Conservation (phyloP, 1,284 basidiomycete species). For the Fomitopsis betulina region DNA sequence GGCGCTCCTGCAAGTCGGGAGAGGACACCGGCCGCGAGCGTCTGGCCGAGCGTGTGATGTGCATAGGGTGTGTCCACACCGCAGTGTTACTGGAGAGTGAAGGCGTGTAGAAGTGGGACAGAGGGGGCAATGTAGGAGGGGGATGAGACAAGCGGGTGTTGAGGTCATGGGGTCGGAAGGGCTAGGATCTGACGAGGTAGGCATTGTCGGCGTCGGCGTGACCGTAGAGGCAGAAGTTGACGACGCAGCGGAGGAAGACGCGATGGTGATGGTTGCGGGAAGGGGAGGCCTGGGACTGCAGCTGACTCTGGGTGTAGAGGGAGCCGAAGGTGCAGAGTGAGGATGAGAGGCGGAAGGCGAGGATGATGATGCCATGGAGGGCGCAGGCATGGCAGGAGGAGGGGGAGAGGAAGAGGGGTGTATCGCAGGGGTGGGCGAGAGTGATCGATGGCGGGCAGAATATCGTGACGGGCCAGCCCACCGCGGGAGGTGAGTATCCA, state of each 20-base stretch:
- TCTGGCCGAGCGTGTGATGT: constrained; percentile 24
- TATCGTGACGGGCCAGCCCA: background rate
- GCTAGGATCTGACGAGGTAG: background rate
- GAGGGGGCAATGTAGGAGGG: constrained; percentile 27
- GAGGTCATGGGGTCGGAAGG: constrained; percentile 2
- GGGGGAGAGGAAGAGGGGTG: background rate
- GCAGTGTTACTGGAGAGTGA: constrained; percentile 27
- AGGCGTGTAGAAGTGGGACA: constrained; percentile 21
- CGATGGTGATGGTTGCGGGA: background rate
- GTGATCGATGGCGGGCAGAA: constrained; percentile 3
- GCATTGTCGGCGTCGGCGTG: background rate
- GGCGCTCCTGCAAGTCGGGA: constrained; percentile 25
- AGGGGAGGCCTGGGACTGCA: background rate
- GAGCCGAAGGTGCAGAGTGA: background rate
- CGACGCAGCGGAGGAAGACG: background rate
- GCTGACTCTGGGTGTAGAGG: background rate
- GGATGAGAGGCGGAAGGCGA: background rate
- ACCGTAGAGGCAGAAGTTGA: background rate
- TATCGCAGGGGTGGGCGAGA: background rate
- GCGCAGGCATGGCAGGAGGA: background rate
- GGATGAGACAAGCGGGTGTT: constrained; percentile 15
- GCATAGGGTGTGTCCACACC: constrained; percentile 32
- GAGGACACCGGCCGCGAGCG: constrained; percentile 29
- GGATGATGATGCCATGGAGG: background rate
- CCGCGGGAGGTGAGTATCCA: background rate